Base-by-base conservation (phyloP, 1,139 yeast species). In the Blastobotrys persicus region DNA sequence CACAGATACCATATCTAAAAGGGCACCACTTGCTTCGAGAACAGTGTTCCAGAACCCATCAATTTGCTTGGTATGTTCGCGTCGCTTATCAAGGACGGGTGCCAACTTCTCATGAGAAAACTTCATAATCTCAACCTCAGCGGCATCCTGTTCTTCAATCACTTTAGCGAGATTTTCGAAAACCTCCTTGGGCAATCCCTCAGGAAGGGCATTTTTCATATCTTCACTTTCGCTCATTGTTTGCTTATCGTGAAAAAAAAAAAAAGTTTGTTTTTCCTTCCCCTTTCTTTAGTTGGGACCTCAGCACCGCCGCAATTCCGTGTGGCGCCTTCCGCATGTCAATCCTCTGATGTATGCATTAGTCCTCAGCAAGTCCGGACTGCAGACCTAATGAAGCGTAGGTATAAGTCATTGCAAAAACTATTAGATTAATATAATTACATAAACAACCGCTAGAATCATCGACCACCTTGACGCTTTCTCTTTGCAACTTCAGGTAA, bases 401-500 rank as follows among this genome's bases (percentile, higher is more conserved):
- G 4, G n/a, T 33, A 33, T 33, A 13, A 33, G 28, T 23, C 28
- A 9, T 23, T 23, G 9, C 9, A 9, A 23, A 23, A 5, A 23
- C 28, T 6, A 23, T 23, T 23, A 23, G 32, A 39, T 19, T 39
- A 26, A 26, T 14, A 26, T 20, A 40, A 20, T 26, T 39, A 13
- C 20, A 38, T 18, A 11, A 2, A 17, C 32, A 23, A 12, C 18
- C 19, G 3, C 13, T 6, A n/a, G n/a, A n/a, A n/a, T 44, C 14
- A 31, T 6, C 43, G 43, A 2, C 43, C 43, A 12, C 43, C 43
- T 23, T 52, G 57, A 63, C 84, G 77, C 20, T 81, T 83, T 65
- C 88, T 76, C 74, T 83, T 81, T 13, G 83, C 78, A 77, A 87
- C 76, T 60, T 86, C 92, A 7, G 98, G 98, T 50, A 88, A 74